These are phyloP conservation scores for Hippophae tibetana DNA, from an alignment of 306 rosid genomes.

Conservation along the genomic window DNA sequence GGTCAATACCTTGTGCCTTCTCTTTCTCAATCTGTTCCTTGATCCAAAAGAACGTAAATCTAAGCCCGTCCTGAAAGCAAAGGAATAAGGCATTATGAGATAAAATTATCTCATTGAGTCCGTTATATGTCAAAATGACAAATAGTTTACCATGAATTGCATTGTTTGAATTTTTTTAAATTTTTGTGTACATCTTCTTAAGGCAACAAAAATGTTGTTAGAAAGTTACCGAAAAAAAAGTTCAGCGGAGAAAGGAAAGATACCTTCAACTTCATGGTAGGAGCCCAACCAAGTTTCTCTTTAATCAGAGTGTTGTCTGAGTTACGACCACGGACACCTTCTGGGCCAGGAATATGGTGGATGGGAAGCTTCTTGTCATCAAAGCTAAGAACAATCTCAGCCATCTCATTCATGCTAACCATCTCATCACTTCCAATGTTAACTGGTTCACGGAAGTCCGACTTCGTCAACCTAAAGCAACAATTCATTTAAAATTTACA, in stretches of 20 bases:
- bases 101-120: not conserved
- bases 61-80: slow-evolving; percentile 70
- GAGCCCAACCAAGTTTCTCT: slow-evolving; percentile 99
- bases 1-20: not conserved
- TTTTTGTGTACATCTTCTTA: no score
- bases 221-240: not conserved
- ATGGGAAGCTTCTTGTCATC: slow-evolving; percentile 71
- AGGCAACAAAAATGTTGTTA: no score
- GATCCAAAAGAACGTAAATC: slow-evolving; percentile 10
- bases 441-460: slow-evolving; percentile 94
- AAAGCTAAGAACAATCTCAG: slow-evolving; percentile 88
- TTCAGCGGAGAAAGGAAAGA: slow-evolving; percentile 4
- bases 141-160: no score
- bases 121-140: not conserved
- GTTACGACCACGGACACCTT: slow-evolving; percentile 98
- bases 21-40: slow-evolving; percentile 27
- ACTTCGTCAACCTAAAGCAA: slow-evolving; percentile 71
- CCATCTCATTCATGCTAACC: slow-evolving; percentile 99
- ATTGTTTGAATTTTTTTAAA: no score
- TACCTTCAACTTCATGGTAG: slow-evolving; percentile 96
- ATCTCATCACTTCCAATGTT: slow-evolving; percentile 98
- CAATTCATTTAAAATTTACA: not conserved
- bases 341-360: slow-evolving; percentile 96
- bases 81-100: not conserved
- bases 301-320: slow-evolving; percentile 92